Evolutionary conservation across 2,329 filamentous ascomycete species (phyloP).

Genomic region (Cladosporium sp.): DNA sequence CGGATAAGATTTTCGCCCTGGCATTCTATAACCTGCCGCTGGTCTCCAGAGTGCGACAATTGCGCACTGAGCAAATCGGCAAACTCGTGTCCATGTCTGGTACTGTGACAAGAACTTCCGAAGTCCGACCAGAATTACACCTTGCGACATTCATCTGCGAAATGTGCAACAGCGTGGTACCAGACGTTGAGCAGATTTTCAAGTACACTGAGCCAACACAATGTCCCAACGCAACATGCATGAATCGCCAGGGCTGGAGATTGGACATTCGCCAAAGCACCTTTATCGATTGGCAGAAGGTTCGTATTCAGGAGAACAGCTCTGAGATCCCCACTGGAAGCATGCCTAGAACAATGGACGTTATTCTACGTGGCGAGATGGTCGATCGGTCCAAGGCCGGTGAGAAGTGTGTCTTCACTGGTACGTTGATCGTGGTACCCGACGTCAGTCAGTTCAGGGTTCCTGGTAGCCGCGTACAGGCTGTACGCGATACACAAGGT

Average conservation of each 20-base stretch:
- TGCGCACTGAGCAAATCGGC: conserved; percentile 86
- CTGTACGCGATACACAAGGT: conserved; percentile 77
- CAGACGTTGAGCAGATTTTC: conserved; percentile 95
- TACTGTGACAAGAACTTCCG: conserved; percentile 92
- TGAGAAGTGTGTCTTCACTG: conserved; percentile 97
- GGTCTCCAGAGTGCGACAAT: conserved; percentile 76
- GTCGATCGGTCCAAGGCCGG: conserved; percentile 96
- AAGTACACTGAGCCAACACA: conserved; percentile 95
- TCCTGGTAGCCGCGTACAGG: conserved; percentile 77
- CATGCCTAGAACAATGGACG: conserved; percentile 97
- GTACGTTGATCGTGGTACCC: conserved; percentile 90
- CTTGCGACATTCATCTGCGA: conserved; percentile 91
- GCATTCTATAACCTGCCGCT: conserved; percentile 91
- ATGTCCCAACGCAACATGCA: conserved; percentile 83
- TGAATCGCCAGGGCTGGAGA: conserved; percentile 88
- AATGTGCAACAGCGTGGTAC: conserved; percentile 75
- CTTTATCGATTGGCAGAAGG: conserved; percentile 99
- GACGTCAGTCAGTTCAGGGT: conserved; percentile 93
- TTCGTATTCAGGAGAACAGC: conserved; percentile 96
- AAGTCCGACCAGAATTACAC: conserved; percentile 90
- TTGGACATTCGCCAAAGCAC: conserved; percentile 96
- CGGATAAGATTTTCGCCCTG: conserved; percentile 89
- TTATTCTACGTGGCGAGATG: conserved; percentile 93
- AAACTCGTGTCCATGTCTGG: conserved; percentile 93
- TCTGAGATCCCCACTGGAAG: conserved; percentile 97